phyloP scores from a whole-genome alignment of 768 basidiomycete genomes.

The Phaffia tasmanica region DNA sequence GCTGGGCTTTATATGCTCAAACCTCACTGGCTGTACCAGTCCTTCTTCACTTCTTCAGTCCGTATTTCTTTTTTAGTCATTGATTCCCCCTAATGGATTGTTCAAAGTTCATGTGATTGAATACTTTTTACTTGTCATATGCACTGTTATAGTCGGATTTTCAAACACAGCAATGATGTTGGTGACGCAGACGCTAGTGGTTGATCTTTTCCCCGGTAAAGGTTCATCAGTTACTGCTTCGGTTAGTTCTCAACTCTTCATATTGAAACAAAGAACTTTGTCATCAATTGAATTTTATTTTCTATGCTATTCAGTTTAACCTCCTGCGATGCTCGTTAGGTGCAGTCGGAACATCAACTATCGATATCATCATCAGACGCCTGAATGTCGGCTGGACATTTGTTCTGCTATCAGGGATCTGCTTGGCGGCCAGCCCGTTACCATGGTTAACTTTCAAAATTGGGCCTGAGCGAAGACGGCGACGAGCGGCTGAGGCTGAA shows the following conservation, averaged over 20 bases:
- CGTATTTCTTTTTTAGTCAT: too few relatives aligned
- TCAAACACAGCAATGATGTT: constrained; percentile 8
- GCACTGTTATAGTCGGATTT: constrained; percentile 29
- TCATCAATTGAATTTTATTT: too few relatives aligned
- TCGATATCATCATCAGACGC: neutral
- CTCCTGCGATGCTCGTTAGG: constrained; percentile 1
- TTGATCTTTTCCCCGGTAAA: constrained; percentile 2
- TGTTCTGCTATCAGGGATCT: neutral
- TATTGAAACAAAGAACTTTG: too few relatives aligned
- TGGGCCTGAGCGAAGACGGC: too few relatives aligned
- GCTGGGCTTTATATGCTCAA: constrained; percentile 34
- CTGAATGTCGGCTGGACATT: constrained; percentile 5
- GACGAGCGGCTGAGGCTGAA: too few relatives aligned
- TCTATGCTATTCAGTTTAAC: neutral
- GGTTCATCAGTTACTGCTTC: neutral
- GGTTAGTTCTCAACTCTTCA: too few relatives aligned
- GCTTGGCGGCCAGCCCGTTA: too few relatives aligned
- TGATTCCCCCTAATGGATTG: too few relatives aligned
- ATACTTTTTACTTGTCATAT: constrained; percentile 26
- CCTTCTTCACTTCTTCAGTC: constrained; percentile 34
- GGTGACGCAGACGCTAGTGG: constrained; percentile 1
- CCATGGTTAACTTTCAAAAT: too few relatives aligned
- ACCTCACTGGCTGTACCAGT: constrained; percentile 35
- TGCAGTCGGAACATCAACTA: constrained; percentile 1
- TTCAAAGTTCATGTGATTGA: too few relatives aligned